Base-by-base conservation (phyloP, 495 filamentous ascomycete genomes). In the Penicillium macrosclerotiorum region DNA sequence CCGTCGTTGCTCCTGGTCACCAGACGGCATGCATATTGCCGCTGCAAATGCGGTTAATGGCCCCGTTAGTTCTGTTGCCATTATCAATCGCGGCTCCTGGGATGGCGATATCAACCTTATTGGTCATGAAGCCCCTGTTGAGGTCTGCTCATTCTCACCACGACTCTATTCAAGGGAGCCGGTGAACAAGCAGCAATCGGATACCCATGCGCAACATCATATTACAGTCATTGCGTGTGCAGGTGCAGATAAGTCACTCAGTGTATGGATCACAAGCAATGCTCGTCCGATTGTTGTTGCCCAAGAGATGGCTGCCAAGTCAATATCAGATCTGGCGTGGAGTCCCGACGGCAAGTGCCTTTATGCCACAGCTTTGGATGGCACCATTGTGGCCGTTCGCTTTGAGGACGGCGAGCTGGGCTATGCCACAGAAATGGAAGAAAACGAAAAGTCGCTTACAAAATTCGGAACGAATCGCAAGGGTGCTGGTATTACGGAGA, bases 21-120 rank as follows among this genome's bases (percentile, higher is more conserved):
- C 93, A 0, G 93, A 99, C 66, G 93, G 93, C 6, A 87, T 90
- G 60, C 93, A 96, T 56, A 96, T 99, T 51, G 94, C 94, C 1
- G 94, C 92, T 19, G 88, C 93, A 6, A 97, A 99, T 68, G 90
- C 93, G 0, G 88, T 91, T 13, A 99, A 99, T 59, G 93, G 93
- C 1, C 93, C 93, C 1, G 93, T 99, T 12, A 95, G 89, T 69
- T 95, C 91, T 0, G 92, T 96, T 8, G 93, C 92, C 12, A 96
- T 99, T 37, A 89, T 97, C 41, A 89, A 95, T 48, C 86, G 93
- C 50, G 84, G 88, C 17, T 80, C 77, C 8, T 99, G 93, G 93
- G 90, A 96, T 59, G 88, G 89, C 43, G 90, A 97, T 62, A 97
- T 97, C 69, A 95, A 95, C 64, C 71, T 99, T 23, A 94, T 99